These are phyloP conservation scores for Scenedesmus sp. DNA, from an alignment of 163 green algal species.

Conservation along the genomic window DNA sequence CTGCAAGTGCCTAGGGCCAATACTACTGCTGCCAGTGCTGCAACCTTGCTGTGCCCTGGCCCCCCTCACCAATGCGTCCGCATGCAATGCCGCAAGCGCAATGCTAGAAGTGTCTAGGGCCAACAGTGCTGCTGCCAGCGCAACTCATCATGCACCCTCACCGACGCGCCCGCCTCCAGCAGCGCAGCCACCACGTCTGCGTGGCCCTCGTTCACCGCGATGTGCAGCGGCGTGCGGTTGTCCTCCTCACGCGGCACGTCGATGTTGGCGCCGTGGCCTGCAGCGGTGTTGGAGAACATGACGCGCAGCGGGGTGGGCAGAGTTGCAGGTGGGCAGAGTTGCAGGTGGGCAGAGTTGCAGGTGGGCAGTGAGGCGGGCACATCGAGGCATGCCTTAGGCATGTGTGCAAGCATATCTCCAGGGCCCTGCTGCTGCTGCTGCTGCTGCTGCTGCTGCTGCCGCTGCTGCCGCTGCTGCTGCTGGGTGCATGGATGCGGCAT, in stretches of 20 bases:
- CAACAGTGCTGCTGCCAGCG: no score
- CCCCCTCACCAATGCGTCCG: no score
- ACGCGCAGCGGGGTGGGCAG: no score
- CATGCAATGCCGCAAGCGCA: neutral
- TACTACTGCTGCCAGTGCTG: neutral
- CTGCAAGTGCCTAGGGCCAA: no score
- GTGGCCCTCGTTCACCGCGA: constrained; percentile 55
- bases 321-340: no score
- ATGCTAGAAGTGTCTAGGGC: no score
- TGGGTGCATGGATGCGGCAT: neutral
- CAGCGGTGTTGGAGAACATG: neutral
- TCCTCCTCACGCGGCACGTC: constrained; percentile 54
- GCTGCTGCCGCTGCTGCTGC: neutral
- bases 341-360: no score
- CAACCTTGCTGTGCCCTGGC: neutral
- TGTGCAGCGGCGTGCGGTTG: constrained; percentile 57
- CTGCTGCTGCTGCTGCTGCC: neutral
- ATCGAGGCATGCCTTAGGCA: no score
- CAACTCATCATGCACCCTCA: constrained; percentile 12
- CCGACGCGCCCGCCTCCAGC: constrained; percentile 63
- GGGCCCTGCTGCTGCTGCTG: no score
- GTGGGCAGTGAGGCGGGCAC: no score
- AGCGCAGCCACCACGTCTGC: constrained; percentile 63
- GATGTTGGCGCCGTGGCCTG: constrained; percentile 51
- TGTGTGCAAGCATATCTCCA: no score